phyloP scores from a whole-genome alignment of 345 rosid species.

The Gossypium longicalyx region DNA sequence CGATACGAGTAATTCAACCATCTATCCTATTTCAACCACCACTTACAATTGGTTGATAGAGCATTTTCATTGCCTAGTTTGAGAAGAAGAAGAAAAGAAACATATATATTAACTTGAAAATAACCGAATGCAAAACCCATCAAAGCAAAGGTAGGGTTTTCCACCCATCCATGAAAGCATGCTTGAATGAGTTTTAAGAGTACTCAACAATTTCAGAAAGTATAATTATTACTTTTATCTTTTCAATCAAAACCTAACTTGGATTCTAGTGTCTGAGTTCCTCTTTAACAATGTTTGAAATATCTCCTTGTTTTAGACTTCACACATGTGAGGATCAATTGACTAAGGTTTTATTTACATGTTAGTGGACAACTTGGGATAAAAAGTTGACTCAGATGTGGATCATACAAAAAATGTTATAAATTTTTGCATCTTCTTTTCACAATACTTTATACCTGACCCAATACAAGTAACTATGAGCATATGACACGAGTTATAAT shows the following conservation, averaged over 20 bases:
- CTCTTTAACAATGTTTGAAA: background rate
- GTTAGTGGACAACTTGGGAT: no score
- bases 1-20: no score
- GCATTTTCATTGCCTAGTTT: no score
- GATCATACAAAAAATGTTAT: no score
- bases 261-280: background rate
- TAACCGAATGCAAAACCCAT: background rate
- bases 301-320: background rate
- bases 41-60: no score
- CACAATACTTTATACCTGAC: no score
- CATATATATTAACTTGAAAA: background rate
- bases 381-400: no score
- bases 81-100: no score
- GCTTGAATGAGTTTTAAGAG: background rate
- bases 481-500: no score
- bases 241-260: background rate
- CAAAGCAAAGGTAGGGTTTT: background rate
- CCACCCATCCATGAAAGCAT: constrained; percentile 1
- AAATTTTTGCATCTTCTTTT: no score
- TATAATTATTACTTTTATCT: background rate
- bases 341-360: background rate
- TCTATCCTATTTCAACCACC: no score
- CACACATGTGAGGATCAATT: background rate
- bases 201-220: background rate
- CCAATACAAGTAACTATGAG: no score